A percentile compares a stretch with the other conserved stretches of the same genome.
Conservation (phyloP, 2,329 filamentous ascomycete genomes). For the Cephalotrichum gorgonifer region DNA sequence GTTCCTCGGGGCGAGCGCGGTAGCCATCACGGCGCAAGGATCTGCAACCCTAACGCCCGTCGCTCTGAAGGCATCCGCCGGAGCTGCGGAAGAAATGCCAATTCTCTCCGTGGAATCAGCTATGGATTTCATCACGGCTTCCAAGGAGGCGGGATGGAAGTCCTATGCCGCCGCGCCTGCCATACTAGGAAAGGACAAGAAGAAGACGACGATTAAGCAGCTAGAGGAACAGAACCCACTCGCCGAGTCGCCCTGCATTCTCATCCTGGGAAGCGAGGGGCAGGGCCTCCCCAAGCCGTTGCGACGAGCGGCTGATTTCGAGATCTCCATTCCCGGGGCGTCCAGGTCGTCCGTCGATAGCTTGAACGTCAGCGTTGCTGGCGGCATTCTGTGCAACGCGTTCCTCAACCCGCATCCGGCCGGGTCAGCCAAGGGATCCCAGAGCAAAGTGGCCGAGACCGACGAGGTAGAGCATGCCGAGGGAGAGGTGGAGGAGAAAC, state of each 20-base stretch:
- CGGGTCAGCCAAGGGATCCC: background rate
- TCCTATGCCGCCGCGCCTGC: conserved; percentile 53
- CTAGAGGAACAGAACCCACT: conserved; percentile 44
- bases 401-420: conserved; percentile 28
- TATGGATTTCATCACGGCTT: conserved; percentile 57
- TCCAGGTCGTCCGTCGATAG: conserved; percentile 62
- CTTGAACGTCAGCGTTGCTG: conserved; percentile 85
- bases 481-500: background rate
- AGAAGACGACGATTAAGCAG: conserved; percentile 36
- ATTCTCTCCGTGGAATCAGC: conserved; percentile 62
- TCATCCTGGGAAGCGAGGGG: conserved; percentile 78
- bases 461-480: background rate
- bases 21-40: conserved; percentile 64
- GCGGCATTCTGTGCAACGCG: conserved; percentile 62
- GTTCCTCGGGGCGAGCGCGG: conserved; percentile 81
- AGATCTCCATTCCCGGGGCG: conserved; percentile 53
- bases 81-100: conserved; percentile 71
- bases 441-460: background rate
- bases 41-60: conserved; percentile 67
- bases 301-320: conserved; percentile 53
- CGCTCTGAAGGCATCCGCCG: conserved; percentile 78
- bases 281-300: conserved; percentile 58
- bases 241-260: conserved; percentile 53
- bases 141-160: conserved; percentile 64
- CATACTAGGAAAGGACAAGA: conserved; percentile 19